phyloP scores from a whole-genome alignment of 106 monocot genomes.

The Dendrobium chrysotoxum region DNA sequence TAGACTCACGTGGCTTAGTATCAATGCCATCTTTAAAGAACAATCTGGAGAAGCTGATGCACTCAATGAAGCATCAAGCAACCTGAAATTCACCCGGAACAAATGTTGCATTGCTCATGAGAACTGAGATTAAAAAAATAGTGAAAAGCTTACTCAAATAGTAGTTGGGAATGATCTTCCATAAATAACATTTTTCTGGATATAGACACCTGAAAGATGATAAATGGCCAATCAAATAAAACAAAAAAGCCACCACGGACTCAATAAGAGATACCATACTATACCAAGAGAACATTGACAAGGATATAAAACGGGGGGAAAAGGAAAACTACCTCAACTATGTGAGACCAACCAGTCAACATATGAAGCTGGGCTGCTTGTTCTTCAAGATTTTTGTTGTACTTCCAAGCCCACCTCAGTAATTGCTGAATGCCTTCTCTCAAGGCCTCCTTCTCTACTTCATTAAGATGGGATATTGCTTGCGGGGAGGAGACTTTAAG shows the following conservation, averaged over 20 bases:
- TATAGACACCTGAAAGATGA: slow-evolving; percentile 58
- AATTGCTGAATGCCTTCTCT: slow-evolving; percentile 67
- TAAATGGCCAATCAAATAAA: background rate
- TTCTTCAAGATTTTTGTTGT: slow-evolving; percentile 94
- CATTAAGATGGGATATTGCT: slow-evolving; percentile 29
- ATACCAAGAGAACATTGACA: background rate
- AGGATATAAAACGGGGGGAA: background rate
- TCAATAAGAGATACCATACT: background rate
- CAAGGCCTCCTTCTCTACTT: slow-evolving; percentile 38
- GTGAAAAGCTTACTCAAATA: slow-evolving; percentile 66
- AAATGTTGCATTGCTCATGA: background rate
- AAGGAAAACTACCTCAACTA: slow-evolving; percentile 57
- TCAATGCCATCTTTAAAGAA: slow-evolving; percentile 81
- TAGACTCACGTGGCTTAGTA: slow-evolving; percentile 65
- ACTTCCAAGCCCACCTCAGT: slow-evolving; percentile 86
- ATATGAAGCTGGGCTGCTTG: slow-evolving; percentile 95
- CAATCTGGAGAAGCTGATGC: slow-evolving; percentile 84
- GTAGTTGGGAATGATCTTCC: slow-evolving; percentile 65
- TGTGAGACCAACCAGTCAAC: slow-evolving; percentile 88
- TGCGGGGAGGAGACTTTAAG: slow-evolving; percentile 26
- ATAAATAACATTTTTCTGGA: slow-evolving; percentile 87
- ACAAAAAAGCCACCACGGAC: slow-evolving; percentile 3
- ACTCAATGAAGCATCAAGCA: slow-evolving; percentile 82
- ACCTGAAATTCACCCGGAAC: slow-evolving; percentile 21
- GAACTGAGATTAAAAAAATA: background rate